Conservation (phyloP, 208 protist genomes). For the Lotmaria passim region DNA sequence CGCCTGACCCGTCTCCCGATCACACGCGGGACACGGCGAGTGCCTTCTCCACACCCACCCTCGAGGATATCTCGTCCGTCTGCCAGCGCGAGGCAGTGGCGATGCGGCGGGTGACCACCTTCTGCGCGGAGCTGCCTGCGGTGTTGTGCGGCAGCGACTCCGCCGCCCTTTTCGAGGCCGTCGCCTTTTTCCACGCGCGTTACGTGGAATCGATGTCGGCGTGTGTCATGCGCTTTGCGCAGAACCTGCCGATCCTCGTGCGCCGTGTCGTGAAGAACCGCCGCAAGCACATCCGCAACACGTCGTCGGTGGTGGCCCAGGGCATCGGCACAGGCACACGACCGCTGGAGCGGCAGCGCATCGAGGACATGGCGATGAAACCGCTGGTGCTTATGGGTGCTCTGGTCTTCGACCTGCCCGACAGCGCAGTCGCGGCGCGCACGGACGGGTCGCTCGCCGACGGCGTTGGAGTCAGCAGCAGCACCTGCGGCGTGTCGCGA, state of each 20-base stretch:
- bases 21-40: slow-evolving; percentile 6
- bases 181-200: slow-evolving; percentile 79
- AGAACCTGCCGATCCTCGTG: slow-evolving; percentile 84
- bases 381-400: slow-evolving; percentile 84
- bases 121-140: slow-evolving; percentile 71
- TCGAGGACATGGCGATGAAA: slow-evolving; percentile 91
- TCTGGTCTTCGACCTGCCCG: slow-evolving; percentile 66
- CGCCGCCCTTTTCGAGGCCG: slow-evolving; percentile 79
- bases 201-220: slow-evolving; percentile 74
- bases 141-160: slow-evolving; percentile 70
- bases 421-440: slow-evolving; percentile 9
- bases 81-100: slow-evolving; percentile 70
- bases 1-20: not conserved
- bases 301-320: slow-evolving; percentile 38
- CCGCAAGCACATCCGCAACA: slow-evolving; percentile 52
- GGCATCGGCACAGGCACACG: slow-evolving; percentile 68
- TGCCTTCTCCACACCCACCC: slow-evolving; percentile 51
- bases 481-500: slow-evolving; percentile 64
- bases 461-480: slow-evolving; percentile 36
- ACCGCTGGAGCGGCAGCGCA: slow-evolving; percentile 55
- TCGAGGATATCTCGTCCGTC: slow-evolving; percentile 81
- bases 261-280: slow-evolving; percentile 77
- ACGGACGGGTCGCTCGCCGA: not conserved
- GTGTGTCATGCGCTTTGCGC: slow-evolving; percentile 78
- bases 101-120: slow-evolving; percentile 64